Evolutionary conservation across 495 filamentous ascomycete species (phyloP).

Genomic region (Astrothelium macrocarpum): DNA sequence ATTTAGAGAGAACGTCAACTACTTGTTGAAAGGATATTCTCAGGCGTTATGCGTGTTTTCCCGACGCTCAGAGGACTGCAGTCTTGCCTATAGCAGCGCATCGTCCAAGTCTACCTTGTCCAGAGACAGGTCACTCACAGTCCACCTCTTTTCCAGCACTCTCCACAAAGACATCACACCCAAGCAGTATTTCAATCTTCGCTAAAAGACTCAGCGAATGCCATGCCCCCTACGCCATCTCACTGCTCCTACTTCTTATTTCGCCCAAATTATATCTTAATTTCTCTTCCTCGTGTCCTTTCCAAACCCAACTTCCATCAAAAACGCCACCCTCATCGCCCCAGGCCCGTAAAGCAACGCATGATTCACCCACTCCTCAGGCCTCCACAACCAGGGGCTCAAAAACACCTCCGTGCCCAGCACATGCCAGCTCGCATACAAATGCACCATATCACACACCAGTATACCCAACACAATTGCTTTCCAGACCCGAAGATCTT

Average conservation of each 20-base stretch:
- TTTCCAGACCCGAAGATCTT: conserved; percentile 25
- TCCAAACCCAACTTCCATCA: conserved; percentile 20
- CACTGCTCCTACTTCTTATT: not conserved
- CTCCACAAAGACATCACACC: not conserved
- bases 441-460: conserved; percentile 25
- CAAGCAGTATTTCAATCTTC: not conserved
- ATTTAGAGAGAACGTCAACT: no score
- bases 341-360: conserved; percentile 22
- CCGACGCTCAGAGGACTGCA: not conserved
- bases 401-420: conserved; percentile 19
- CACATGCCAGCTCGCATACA: conserved; percentile 19
- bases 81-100: not conserved
- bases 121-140: not conserved
- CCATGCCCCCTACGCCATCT: not conserved
- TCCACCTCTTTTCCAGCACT: not conserved
- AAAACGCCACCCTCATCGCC: conserved; percentile 22
- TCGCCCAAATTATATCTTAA: not conserved
- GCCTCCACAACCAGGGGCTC: conserved; percentile 22
- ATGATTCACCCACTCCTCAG: conserved; percentile 23
- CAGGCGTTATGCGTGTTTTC: not conserved
- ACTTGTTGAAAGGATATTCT: not conserved
- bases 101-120: not conserved
- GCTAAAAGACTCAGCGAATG: not conserved
- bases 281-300: conserved; percentile 7
- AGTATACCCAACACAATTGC: conserved; percentile 25